Evolutionary conservation across 208 protist genomes (phyloP), one percentile per base, ranked within the genome.

Genomic region (Crithidia brevicula): DNA sequence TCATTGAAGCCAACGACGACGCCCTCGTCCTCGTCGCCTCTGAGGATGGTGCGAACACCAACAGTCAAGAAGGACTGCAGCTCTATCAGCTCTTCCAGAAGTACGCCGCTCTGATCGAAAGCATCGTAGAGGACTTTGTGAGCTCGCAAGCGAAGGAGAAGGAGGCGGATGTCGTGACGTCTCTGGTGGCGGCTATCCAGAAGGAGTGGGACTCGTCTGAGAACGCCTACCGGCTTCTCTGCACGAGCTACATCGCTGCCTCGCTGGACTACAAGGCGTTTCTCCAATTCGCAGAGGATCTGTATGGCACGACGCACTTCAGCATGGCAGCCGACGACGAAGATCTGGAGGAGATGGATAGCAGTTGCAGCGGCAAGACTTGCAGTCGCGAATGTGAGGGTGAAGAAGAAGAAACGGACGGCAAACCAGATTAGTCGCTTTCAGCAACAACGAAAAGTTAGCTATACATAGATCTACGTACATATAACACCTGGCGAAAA

Each of bases 241-340:
- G 87, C 64, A 87, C 81, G 8, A 74, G 73, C 23, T 93, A 95
- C 72, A 81, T 95, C 60, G 87, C 76, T 1, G 87, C 80, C 3
- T 83, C 85, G 25, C 69, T 93, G 20, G 82, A 90, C 61, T 86
- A 92, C 74, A 72, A 83, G n/a, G 69, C 74, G 4, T 95, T 95
- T 62, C 69, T 82, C 31, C 63, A 89, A 56, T 77, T 95, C 7
- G 85, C 78, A 6, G 70, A 79, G 6, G 84, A 95, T 49, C 63
- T 84, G 47, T 82, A 84, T 43, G 77, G 71, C 18, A 77, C 90
- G 36, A 76, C 61, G 20, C 61, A 74, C 20, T 86, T 85, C 67
- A 51, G 28, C 15, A 58, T 64, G 50, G 45, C 15, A 3, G 11
- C 38, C 25, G 43, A 50, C 27, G 59, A 50, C 27, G 59, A 46